Evolutionary conservation across 768 basidiomycete species (phyloP), one percentile per base, ranked within the genome.

Genomic region (Solioccasus polychromus): DNA sequence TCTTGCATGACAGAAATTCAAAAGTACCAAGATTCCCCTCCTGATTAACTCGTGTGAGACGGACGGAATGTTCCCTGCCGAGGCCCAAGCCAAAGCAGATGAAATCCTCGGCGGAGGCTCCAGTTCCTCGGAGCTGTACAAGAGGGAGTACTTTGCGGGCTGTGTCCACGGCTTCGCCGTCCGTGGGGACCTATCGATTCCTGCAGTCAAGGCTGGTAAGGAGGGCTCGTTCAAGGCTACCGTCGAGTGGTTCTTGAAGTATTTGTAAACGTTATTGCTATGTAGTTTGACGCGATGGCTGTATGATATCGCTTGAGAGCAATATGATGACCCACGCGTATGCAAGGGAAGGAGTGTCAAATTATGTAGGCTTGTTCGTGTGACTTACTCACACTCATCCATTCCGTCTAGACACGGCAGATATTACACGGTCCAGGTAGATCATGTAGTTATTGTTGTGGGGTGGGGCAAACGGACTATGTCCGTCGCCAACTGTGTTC

Each of bases 41-140:
- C 72, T 88, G 30, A 81, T 86, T 66, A 85, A 85, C 70, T 78
- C 77, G 34, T 85, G 84, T 65, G 70, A 74, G 24, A 34, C 59
- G 24, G 82, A 85, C 60, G 2, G 26, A 4, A 62, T 63, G 56
- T 87, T 84, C 72, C 76, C 80, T 6, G 36, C 30, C 1, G 74
- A 75, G 32, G 40, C 68, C 4, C 72, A 76, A 43, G 62, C 57
- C 1, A 50, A 68, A 40, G 78, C 80, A 2, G 79, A 82, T 42
- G 56, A 68, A 38, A 68, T 84, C 31, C 59, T 85, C 11, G 77
- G 71, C 0, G 74, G 66, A 5, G 66, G 66, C 15, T 70, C 69
- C 1, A 71, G 73, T 37, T 76, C 71, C 47, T 68, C 66, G 2
- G 71, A 69, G 0, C 74, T 80, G 1, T 63, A 66, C 44, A 20